Conservation (phyloP, 192 early-diverging fungal genomes). For the Obelidium mucronatum region DNA sequence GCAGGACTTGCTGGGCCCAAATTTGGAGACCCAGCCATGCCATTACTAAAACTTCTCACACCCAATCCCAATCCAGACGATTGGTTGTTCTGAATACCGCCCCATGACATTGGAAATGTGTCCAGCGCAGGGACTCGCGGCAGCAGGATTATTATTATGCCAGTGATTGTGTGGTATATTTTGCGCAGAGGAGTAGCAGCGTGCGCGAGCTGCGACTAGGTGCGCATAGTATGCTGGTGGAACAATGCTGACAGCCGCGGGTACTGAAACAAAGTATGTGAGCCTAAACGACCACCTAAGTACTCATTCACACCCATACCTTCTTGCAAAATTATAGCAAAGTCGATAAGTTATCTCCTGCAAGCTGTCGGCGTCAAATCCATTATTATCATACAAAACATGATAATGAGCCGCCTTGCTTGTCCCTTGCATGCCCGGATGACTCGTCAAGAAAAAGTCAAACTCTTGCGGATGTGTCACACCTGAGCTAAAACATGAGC, state of each 20-base stretch:
- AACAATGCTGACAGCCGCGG: conserved; percentile 53
- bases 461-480: conserved; percentile 45
- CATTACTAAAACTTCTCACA: not conserved
- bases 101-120: conserved; percentile 8
- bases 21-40: not conserved
- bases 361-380: conserved; percentile 45
- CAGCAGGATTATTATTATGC: not conserved
- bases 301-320: conserved; percentile 12
- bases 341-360: conserved; percentile 50
- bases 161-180: not conserved
- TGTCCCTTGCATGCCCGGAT: conserved; percentile 50
- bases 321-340: conserved; percentile 43
- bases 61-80: not conserved
- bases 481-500: conserved; percentile 9
- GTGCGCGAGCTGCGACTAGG: conserved; percentile 51
- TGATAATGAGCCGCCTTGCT: conserved; percentile 56
- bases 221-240: conserved; percentile 62
- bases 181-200: conserved; percentile 36
- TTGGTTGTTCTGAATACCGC: conserved; percentile 4
- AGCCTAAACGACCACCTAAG: not conserved
- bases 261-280: conserved; percentile 44
- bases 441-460: conserved; percentile 46
- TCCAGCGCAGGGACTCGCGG: conserved; percentile 25
- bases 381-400: conserved; percentile 55
- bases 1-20: not conserved